Percentiles rank a stretch among this genome's conserved stretches.
Conservation (phyloP, 768 basidiomycete species). For the Gymnopilus dilepis region DNA sequence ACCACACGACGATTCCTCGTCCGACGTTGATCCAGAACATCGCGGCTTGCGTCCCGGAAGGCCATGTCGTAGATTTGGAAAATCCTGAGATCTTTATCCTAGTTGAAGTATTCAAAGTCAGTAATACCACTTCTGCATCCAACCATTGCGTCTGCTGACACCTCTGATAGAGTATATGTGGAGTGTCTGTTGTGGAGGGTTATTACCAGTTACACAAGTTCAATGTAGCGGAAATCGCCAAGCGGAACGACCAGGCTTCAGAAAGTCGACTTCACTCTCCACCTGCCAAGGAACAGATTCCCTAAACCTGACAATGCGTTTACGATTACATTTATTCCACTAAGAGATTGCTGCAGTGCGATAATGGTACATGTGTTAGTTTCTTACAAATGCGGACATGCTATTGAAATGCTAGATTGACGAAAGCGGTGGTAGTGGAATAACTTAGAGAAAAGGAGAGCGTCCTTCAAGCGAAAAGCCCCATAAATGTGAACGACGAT, state of each 20-base stretch:
- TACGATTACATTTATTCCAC: not conserved
- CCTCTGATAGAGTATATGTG: constrained; percentile 67
- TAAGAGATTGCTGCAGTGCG: not conserved
- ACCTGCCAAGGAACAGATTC: not conserved
- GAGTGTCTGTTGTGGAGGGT: constrained; percentile 73
- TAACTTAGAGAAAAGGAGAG: not conserved
- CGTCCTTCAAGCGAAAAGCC: not conserved
- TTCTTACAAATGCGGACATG: not conserved
- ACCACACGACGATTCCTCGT: constrained; percentile 73
- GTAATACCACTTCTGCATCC: constrained; percentile 14
- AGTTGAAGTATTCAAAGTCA: constrained; percentile 84
- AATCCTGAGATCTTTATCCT: constrained; percentile 76
- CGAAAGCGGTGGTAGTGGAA: constrained; percentile 1
- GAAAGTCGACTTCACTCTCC: constrained; percentile 10
- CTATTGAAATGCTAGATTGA: not conserved
- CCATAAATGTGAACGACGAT: not conserved
- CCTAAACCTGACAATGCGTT: not conserved
- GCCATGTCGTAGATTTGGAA: constrained; percentile 70
- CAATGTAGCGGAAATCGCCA: constrained; percentile 79
- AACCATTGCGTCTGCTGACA: not conserved
- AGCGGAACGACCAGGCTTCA: constrained; percentile 39
- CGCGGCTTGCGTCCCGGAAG: constrained; percentile 71
- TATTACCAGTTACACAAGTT: constrained; percentile 78
- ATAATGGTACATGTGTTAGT: not conserved
- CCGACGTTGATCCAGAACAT: constrained; percentile 67